Base-by-base conservation (phyloP, 2,329 filamentous ascomycete species). In the Calonectria multiphialidica region DNA sequence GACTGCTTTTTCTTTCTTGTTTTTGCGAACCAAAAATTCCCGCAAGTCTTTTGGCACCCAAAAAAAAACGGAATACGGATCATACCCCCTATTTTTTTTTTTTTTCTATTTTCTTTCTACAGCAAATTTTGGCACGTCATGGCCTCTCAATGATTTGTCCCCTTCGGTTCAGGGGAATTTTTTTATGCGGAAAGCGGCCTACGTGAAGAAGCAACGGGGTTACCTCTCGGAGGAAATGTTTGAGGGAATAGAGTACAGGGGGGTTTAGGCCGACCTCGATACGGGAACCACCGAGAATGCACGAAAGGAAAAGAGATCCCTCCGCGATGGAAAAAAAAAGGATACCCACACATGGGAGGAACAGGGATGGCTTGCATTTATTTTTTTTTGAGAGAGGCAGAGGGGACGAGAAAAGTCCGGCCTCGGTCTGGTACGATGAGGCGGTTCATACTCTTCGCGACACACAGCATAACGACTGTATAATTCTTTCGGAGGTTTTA, bases 51-150 rank as follows among this genome's bases (percentile, higher is more conserved):
- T 78, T 78, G 81, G 83, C 83, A 84, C 79, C 77, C 80, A 78
- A 78, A 84, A 84, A 82, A 84, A 84, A 84, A 83, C 72, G 75
- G 81, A 76, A 81, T 76, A 78, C 78, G 78, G 80, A 83, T 83
- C 82, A 83, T 84, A 83, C 83, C 83, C 82, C 68, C 72, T 28
- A 30, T 76, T 70, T 70, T 73, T 40, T 68, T 79, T 78, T 57
- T 35, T 37, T 50, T 28, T 25, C 16, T 28, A 23, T 77, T 68
- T 57, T 74, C 66, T 74, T 78, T 69, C 76, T 71, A 74, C 47
- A 73, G 65, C 77, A 79, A 72, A 30, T 77, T 74, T 78, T 76
- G 75, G 72, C 79, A 80, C 75, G 74, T 72, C 71, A 74, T 66
- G 66, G 68, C 71, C 78, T 74, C 68, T 75, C 74, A 73, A 70